phyloP scores from a whole-genome alignment of 2,329 filamentous ascomycete species.

The Hypoxylon sp. region DNA sequence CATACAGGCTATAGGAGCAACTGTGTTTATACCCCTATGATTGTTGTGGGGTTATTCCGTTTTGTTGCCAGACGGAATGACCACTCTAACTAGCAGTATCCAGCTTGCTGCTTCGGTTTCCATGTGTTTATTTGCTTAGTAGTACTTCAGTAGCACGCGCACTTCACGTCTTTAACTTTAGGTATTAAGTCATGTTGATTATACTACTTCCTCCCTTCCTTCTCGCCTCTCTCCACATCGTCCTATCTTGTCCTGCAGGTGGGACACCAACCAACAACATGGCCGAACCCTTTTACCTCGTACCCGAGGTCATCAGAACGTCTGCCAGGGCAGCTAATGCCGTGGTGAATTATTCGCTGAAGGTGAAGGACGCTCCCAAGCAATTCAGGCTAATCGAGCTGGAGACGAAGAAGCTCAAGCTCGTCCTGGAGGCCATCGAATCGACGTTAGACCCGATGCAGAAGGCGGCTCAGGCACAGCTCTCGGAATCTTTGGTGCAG shows the following conservation, averaged over 20 bases:
- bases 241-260: not conserved
- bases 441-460: not conserved
- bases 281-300: constrained; percentile 21
- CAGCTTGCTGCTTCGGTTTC: constrained; percentile 15
- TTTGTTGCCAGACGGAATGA: constrained; percentile 5
- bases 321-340: constrained; percentile 8
- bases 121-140: constrained; percentile 6
- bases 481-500: constrained; percentile 14
- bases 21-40: not conserved
- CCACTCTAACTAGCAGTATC: not conserved
- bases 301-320: constrained; percentile 12
- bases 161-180: constrained; percentile 2
- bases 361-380: constrained; percentile 26
- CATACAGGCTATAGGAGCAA: not conserved
- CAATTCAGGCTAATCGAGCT: constrained; percentile 10
- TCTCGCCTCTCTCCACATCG: not conserved
- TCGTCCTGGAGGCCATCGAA: constrained; percentile 22
- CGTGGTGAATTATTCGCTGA: constrained; percentile 17
- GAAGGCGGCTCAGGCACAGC: not conserved
- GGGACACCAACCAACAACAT: constrained; percentile 18
- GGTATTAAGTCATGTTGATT: not conserved
- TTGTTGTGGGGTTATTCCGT: not conserved
- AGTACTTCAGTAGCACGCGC: not conserved
- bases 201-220: not conserved
- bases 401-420: constrained; percentile 23